phyloP scores from a whole-genome alignment of 208 protist genomes.

The Herpetomonas muscarum region DNA sequence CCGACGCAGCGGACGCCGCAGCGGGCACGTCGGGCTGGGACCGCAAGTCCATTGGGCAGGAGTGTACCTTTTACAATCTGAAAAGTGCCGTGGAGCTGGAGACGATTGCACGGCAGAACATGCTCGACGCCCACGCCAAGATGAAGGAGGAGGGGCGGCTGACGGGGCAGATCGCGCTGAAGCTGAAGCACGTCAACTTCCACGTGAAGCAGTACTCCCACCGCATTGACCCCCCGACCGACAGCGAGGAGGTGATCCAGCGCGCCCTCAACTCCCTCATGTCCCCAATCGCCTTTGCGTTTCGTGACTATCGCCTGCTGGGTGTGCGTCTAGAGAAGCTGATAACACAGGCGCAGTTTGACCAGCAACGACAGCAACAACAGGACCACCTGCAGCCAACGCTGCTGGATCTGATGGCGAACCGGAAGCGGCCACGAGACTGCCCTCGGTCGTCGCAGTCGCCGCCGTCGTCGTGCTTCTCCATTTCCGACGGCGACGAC shows the following conservation, averaged over 20 bases:
- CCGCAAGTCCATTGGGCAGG: constrained; percentile 73
- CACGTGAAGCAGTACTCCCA: constrained; percentile 67
- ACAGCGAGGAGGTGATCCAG: constrained; percentile 40
- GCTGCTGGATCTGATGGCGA: constrained; percentile 3
- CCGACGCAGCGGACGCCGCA: neutral
- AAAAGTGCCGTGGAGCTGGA: constrained; percentile 35
- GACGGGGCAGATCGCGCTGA: constrained; percentile 64
- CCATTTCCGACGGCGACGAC: neutral
- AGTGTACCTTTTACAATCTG: constrained; percentile 60
- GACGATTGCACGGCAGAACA: constrained; percentile 31
- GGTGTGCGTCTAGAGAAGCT: constrained; percentile 66
- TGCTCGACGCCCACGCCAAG: constrained; percentile 21
- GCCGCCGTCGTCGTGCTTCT: too few species aligned
- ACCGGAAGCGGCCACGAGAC: neutral
- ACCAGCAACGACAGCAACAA: neutral
- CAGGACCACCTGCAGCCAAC: constrained; percentile 11
- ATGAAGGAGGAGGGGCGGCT: constrained; percentile 37
- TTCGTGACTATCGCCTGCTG: constrained; percentile 58
- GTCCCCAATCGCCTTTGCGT: constrained; percentile 41
- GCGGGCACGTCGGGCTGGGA: neutral
- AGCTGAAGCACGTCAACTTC: constrained; percentile 67
- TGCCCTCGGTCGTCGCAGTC: too few species aligned
- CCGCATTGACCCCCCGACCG: constrained; percentile 31
- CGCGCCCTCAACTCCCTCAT: constrained; percentile 58
- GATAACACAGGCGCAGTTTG: constrained; percentile 19